phyloP scores from a whole-genome alignment of 2,329 filamentous ascomycete species.

The Clarireedia paspali region DNA sequence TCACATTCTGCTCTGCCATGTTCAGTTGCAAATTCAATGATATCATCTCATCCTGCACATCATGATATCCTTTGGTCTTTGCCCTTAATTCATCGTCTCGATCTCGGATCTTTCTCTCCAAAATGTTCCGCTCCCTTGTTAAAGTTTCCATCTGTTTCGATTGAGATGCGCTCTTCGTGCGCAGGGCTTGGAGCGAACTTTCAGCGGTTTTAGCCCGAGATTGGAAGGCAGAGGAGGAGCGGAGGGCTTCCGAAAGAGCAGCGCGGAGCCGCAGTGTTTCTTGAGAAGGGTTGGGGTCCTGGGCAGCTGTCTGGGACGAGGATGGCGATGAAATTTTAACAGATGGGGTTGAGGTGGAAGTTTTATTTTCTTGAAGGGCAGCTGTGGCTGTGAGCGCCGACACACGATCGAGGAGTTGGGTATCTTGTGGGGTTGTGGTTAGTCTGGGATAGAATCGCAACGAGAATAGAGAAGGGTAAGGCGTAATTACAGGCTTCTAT shows the following conservation, averaged over 20 bases:
- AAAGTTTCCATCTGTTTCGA: constrained; percentile 53
- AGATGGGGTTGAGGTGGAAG: constrained; percentile 13
- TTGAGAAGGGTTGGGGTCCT: constrained; percentile 20
- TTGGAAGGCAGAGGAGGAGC: constrained; percentile 62
- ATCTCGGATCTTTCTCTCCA: constrained; percentile 65
- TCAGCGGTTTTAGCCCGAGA: constrained; percentile 54
- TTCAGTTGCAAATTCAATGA: constrained; percentile 82
- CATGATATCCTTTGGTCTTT: constrained; percentile 76
- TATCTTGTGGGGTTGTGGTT: constrained; percentile 39
- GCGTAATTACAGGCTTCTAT: constrained; percentile 66
- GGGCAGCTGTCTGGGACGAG: constrained; percentile 29
- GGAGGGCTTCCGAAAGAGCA: constrained; percentile 71
- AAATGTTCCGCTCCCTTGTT: constrained; percentile 50
- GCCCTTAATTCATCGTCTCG: constrained; percentile 77
- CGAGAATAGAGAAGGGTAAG: background rate
- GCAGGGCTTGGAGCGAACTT: constrained; percentile 57
- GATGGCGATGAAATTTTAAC: constrained; percentile 24
- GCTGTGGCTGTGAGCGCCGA: constrained; percentile 55
- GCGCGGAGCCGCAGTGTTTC: constrained; percentile 47
- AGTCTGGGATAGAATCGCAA: background rate
- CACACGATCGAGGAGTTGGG: constrained; percentile 59
- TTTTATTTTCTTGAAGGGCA: constrained; percentile 28
- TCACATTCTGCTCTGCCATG: constrained; percentile 68
- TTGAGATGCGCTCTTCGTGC: constrained; percentile 51
- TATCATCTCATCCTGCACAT: constrained; percentile 90